phyloP scores from a whole-genome alignment of 148 eudicot genomes.

The Gaultheria prostrata region DNA sequence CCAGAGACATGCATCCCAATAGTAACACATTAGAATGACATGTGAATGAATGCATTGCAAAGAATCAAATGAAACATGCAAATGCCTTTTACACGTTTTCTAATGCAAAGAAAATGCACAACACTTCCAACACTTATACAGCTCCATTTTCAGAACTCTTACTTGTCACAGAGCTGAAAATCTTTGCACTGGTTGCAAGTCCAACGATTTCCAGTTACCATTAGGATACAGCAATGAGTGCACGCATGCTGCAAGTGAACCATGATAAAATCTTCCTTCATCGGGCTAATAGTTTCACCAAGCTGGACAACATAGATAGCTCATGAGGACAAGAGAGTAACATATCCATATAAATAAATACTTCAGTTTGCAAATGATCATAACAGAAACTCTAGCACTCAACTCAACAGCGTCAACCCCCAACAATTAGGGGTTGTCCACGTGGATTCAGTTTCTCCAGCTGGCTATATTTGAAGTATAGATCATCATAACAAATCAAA shows the following conservation, averaged over 20 bases:
- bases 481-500: not conserved
- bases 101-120: not conserved
- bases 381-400: not conserved
- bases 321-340: conserved; percentile 15
- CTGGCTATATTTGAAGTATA: not conserved
- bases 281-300: conserved; percentile 80
- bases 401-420: conserved; percentile 4
- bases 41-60: not conserved
- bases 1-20: not conserved
- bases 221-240: conserved; percentile 68
- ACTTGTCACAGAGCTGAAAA: conserved; percentile 92
- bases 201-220: conserved; percentile 90
- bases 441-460: conserved; percentile 2
- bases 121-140: not conserved
- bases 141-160: conserved; percentile 25
- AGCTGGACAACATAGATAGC: conserved; percentile 48
- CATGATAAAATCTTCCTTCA: conserved; percentile 99
- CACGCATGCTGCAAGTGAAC: conserved; percentile 95
- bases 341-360: conserved; percentile 7
- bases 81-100: not conserved
- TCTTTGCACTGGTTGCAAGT: conserved; percentile 78
- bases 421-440: not conserved
- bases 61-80: conserved; percentile 3
- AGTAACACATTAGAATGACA: not conserved
- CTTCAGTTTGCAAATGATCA: not conserved